Conservation (phyloP, 2,329 filamentous ascomycete genomes). For the Fusarium liriodendri region DNA sequence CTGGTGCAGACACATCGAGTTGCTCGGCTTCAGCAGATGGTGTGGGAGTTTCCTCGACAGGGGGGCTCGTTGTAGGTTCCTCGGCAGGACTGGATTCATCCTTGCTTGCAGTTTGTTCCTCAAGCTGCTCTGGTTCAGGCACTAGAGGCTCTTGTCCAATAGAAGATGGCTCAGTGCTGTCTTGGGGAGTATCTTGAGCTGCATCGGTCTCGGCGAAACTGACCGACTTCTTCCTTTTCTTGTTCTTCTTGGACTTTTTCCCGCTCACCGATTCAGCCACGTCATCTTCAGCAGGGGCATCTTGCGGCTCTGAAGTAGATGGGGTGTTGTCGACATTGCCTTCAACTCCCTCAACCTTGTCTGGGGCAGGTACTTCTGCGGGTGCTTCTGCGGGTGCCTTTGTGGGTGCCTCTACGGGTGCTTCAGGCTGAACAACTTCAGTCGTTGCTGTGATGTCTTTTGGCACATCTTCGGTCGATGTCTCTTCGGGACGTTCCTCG, state of each 20-base stretch:
- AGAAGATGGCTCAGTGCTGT: conserved; percentile 15
- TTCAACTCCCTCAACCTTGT: not conserved
- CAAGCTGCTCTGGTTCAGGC: conserved; percentile 22
- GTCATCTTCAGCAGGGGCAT: conserved; percentile 34
- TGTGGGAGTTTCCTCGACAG: not conserved
- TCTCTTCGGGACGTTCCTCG: not conserved
- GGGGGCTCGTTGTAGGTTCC: not conserved
- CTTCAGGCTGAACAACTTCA: not conserved
- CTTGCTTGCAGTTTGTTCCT: not conserved
- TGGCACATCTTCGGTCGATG: not conserved
- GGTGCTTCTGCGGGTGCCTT: not conserved
- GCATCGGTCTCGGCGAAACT: conserved; percentile 26
- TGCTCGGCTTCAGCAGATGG: conserved; percentile 9
- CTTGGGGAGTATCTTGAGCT: conserved; percentile 7
- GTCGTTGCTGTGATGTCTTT: not conserved
- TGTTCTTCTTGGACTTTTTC: conserved; percentile 45
- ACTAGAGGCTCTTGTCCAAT: conserved; percentile 17
- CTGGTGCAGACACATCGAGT: not conserved
- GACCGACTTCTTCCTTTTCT: conserved; percentile 47
- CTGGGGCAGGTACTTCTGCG: too few species aligned
- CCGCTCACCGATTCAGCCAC: conserved; percentile 13
- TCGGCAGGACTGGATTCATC: conserved; percentile 27
- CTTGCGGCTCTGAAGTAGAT: conserved; percentile 1
- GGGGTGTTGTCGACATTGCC: not conserved
- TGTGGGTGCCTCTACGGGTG: not conserved